Evolutionary conservation across 2,329 filamentous ascomycete species (phyloP), one percentile per base, ranked within the genome.

Genomic region (Coniochaeta sp.): DNA sequence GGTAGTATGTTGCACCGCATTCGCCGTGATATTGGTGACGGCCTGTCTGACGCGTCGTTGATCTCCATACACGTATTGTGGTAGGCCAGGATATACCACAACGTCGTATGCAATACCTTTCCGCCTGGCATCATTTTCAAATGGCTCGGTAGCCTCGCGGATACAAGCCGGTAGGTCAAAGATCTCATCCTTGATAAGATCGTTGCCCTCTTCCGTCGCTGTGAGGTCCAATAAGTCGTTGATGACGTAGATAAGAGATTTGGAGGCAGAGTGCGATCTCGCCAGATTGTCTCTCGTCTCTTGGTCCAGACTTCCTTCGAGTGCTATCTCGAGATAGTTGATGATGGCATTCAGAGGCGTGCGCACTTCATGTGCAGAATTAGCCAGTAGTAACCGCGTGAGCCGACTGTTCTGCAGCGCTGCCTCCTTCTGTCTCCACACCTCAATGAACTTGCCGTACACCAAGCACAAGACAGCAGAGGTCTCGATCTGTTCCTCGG

Each of bases 331-430:
- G 1, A 96, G 81, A 66, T 96, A 96, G 67, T 96, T 96, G 73
- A 96, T 96, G 68, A 96, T 96, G 17, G 92, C 92, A 68, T 96
- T 96, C 1, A 96, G 76, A 0, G 92, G 92, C 0, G 92, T 96
- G 57, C 93, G 87, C 9, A 96, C 91, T 76, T 96, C 92, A 64
- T 96, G 93, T 0, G 92, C 92, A 0, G 91, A 96, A 65, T 96
- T 96, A 5, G 91, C 90, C 24, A 96, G 78, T 1, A 96, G 74
- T 4, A 96, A 74, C 55, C 85, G 81, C 0, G 91, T 96, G 1
- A 96, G 78, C 62, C 93, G 89, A 65, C 89, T 96, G 69, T 80
- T 93, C 67, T 96, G 89, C 62, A 96, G 70, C 0, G 90, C 90
- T 1, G 87, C 88, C 71, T 96, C 92, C 65, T 96, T 96, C 70